Conservation (phyloP, 192 early-diverging fungal species). For the Gryganskiella cystojenkinii region DNA sequence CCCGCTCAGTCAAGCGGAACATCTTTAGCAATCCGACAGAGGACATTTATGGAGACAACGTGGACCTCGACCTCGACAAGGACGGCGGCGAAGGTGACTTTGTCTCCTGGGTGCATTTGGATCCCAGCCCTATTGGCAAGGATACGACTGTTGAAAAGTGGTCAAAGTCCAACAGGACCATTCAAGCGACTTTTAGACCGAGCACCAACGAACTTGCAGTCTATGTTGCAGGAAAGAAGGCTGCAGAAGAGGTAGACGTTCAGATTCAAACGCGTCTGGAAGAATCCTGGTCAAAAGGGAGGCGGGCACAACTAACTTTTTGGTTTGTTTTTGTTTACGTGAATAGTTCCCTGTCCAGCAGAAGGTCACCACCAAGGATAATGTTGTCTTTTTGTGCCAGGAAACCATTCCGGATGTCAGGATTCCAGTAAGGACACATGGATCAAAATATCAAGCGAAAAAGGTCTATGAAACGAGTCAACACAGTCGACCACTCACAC, state of each 20-base stretch:
- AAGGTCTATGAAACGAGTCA: too few species aligned
- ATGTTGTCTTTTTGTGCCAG: slow-evolving; percentile 37
- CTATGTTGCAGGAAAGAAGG: slow-evolving; percentile 48
- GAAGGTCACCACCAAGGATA: slow-evolving; percentile 16
- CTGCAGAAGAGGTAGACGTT: slow-evolving; percentile 42
- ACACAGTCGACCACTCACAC: too few species aligned
- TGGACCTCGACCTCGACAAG: slow-evolving; percentile 10
- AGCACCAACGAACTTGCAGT: slow-evolving; percentile 48
- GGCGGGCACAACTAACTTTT: background rate
- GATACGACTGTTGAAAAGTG: slow-evolving; percentile 21
- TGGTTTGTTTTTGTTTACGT: background rate
- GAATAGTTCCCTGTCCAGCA: slow-evolving; percentile 42
- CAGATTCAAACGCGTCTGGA: background rate
- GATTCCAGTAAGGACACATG: slow-evolving; percentile 25
- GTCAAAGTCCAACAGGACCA: slow-evolving; percentile 28
- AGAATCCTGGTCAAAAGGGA: background rate
- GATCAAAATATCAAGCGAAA: background rate
- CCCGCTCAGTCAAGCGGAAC: slow-evolving; percentile 10
- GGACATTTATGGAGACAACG: slow-evolving; percentile 13
- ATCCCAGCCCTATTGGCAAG: slow-evolving; percentile 43
- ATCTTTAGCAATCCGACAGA: slow-evolving; percentile 37
- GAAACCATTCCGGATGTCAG: slow-evolving; percentile 36
- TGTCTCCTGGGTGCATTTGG: slow-evolving; percentile 16
- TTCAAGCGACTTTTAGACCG: slow-evolving; percentile 28
- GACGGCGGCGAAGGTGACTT: slow-evolving; percentile 18